Evolutionary conservation across 306 rosid species (phyloP).

Genomic region (Vachellia collinsii): DNA sequence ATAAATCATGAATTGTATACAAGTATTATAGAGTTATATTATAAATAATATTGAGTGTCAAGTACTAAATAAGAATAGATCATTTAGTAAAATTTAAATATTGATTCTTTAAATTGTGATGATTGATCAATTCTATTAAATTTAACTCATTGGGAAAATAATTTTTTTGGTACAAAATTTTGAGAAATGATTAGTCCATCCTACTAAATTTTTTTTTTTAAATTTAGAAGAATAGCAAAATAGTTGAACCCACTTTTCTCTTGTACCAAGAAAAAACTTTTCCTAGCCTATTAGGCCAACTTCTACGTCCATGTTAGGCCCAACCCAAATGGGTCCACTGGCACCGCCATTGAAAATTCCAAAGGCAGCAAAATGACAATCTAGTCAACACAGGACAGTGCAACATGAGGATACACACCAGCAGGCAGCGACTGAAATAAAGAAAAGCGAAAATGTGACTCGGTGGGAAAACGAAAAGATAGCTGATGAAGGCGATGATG

Average conservation of each 20-base stretch:
- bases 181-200: too few relatives aligned
- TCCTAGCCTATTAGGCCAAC: not conserved
- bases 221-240: too few relatives aligned
- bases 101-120: too few relatives aligned
- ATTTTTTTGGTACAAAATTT: too few relatives aligned
- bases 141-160: too few relatives aligned
- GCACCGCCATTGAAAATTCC: not conserved
- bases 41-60: too few relatives aligned
- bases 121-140: too few relatives aligned
- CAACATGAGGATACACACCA: conserved; percentile 6
- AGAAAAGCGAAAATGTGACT: conserved; percentile 25
- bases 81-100: too few relatives aligned
- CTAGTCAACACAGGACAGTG: not conserved
- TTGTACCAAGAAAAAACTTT: not conserved
- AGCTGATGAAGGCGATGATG: conserved; percentile 39
- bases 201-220: too few relatives aligned
- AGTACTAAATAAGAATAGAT: too few relatives aligned
- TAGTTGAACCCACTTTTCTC: not conserved
- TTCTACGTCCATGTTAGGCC: not conserved
- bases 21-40: too few relatives aligned
- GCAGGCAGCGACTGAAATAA: conserved; percentile 19
- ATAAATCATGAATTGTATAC: too few relatives aligned
- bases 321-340: not conserved
- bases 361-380: conserved; percentile 13
- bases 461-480: conserved; percentile 39